These are phyloP conservation scores for Perkinsela sp. DNA, from an alignment of 208 protist genomes.

Conservation along the genomic window DNA sequence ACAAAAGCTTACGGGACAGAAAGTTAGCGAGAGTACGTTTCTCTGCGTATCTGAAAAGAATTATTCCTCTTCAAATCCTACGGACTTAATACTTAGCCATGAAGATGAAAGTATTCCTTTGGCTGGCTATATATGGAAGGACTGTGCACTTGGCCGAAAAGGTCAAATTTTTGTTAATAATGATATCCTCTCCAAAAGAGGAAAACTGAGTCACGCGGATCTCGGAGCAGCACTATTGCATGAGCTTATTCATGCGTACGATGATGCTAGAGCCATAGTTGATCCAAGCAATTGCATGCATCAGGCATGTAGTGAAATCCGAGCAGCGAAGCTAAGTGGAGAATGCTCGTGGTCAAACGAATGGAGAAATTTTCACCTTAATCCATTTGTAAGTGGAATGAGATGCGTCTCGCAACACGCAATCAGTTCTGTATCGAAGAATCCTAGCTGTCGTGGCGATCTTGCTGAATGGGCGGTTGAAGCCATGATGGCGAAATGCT, in stretches of 20 bases:
- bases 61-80: background rate
- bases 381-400: slow-evolving; percentile 21
- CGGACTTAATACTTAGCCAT: background rate
- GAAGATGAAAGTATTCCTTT: background rate
- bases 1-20: background rate
- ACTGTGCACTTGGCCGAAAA: background rate
- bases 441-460: slow-evolving; percentile 44
- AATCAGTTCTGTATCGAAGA: slow-evolving; percentile 38
- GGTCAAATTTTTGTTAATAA: slow-evolving; percentile 1
- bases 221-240: slow-evolving; percentile 26
- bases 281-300: slow-evolving; percentile 56
- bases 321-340: slow-evolving; percentile 65
- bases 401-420: slow-evolving; percentile 61
- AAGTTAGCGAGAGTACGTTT: background rate
- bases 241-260: slow-evolving; percentile 75
- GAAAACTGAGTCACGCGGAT: background rate
- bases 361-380: slow-evolving; percentile 22
- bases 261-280: slow-evolving; percentile 56
- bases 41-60: background rate
- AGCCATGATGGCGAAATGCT: slow-evolving; percentile 28
- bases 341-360: slow-evolving; percentile 54
- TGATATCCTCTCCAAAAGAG: slow-evolving; percentile 2
- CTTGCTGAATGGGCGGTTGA: slow-evolving; percentile 41
- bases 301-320: slow-evolving; percentile 74
- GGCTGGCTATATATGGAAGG: background rate